Evolutionary conservation across 2,329 filamentous ascomycete species (phyloP).

Genomic region (Nigrograna mackinnonii): DNA sequence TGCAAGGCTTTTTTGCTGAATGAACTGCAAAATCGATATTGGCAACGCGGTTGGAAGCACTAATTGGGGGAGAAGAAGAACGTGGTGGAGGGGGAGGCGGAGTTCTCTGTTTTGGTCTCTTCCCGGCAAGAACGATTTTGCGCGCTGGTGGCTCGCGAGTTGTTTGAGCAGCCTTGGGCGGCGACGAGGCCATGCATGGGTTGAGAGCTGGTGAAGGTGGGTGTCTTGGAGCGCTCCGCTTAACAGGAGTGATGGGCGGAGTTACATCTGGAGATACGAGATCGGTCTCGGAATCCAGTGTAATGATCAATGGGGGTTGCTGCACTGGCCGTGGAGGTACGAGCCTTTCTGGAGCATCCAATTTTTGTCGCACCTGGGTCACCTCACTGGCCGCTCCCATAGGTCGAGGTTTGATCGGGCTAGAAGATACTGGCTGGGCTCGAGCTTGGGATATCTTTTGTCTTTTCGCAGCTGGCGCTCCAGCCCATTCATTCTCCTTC

Average conservation of each 20-base stretch:
- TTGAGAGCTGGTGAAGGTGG: not conserved
- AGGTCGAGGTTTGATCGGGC: conserved; percentile 14
- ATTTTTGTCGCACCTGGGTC: too few species aligned
- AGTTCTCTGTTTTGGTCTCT: conserved; percentile 18
- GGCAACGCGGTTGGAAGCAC: conserved; percentile 38
- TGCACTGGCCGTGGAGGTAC: conserved; percentile 19
- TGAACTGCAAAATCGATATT: conserved; percentile 34
- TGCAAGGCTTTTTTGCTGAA: conserved; percentile 5
- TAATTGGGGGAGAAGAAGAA: conserved; percentile 42
- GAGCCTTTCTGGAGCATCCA: conserved; percentile 12
- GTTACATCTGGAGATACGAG: conserved; percentile 25
- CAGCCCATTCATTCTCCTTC: conserved; percentile 28
- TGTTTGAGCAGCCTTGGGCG: too few species aligned
- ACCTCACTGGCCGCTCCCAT: too few species aligned
- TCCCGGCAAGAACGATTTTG: conserved; percentile 26
- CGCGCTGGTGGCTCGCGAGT: conserved; percentile 7
- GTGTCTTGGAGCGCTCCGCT: conserved; percentile 1
- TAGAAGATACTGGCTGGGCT: conserved; percentile 16
- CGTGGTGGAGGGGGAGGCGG: conserved; percentile 23
- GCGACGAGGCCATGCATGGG: too few species aligned
- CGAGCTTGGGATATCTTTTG: conserved; percentile 29
- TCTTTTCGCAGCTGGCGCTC: conserved; percentile 41
- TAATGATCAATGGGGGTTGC: conserved; percentile 34
- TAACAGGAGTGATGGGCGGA: conserved; percentile 21
- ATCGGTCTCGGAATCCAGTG: conserved; percentile 39